phyloP scores from a whole-genome alignment of 352 stramenopile genomes.

The Hyaloperonospora brassicae region DNA sequence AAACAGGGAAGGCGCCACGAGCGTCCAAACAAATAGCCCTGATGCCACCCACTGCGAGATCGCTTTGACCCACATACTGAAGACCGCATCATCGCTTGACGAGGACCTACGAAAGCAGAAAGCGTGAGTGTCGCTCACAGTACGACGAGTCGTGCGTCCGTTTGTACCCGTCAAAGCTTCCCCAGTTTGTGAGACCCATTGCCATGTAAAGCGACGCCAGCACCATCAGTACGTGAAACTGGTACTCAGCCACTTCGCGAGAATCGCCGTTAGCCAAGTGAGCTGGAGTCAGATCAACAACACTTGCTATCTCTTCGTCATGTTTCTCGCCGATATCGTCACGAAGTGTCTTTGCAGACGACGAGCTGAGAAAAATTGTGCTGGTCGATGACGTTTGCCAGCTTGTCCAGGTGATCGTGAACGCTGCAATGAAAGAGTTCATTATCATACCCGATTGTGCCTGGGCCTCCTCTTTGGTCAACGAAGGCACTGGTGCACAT shows the following conservation, averaged over 20 bases:
- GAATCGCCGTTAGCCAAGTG: constrained; percentile 12
- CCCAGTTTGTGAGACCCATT: constrained; percentile 80
- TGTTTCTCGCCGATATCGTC: constrained; percentile 16
- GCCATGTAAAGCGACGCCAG: constrained; percentile 74
- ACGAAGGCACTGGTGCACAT: constrained; percentile 28
- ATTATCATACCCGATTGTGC: constrained; percentile 35
- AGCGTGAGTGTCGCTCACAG: constrained; percentile 2
- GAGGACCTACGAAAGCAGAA: constrained; percentile 21
- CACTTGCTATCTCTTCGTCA: constrained; percentile 27
- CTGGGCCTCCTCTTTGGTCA: constrained; percentile 26
- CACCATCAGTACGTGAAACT: constrained; percentile 72
- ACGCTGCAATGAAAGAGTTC: constrained; percentile 47
- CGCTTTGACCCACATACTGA: constrained; percentile 94
- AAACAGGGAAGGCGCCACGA: constrained; percentile 88
- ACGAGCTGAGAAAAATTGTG: constrained; percentile 46
- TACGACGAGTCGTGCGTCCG: not conserved
- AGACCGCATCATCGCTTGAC: constrained; percentile 40
- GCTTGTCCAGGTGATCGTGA: constrained; percentile 61
- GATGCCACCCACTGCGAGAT: constrained; percentile 88
- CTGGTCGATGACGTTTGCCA: constrained; percentile 60
- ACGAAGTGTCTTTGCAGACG: constrained; percentile 16
- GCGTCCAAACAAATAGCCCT: constrained; percentile 90
- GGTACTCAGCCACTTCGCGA: constrained; percentile 36
- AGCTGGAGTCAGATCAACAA: constrained; percentile 19
- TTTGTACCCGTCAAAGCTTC: constrained; percentile 44